These are phyloP conservation scores for Ophiostoma ulmi DNA, from an alignment of 2,329 filamentous ascomycete genomes.

Conservation along the genomic window DNA sequence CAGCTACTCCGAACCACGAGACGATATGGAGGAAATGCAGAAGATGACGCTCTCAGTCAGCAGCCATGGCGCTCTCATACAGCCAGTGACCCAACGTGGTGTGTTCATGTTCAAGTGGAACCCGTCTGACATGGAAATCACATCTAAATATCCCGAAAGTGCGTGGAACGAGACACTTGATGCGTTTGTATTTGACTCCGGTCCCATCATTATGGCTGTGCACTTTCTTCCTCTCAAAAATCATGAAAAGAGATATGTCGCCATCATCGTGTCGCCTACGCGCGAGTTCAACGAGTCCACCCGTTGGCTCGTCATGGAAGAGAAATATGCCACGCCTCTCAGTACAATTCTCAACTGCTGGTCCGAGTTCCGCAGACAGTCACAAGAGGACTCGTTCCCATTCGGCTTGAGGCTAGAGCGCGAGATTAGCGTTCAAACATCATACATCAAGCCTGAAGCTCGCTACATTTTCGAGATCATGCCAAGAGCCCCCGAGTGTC, in stretches of 20 bases:
- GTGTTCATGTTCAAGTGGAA: background rate
- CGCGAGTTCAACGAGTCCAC: background rate
- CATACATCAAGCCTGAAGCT: background rate
- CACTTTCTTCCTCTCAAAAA: background rate
- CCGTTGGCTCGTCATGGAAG: background rate
- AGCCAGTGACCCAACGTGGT: background rate
- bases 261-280: background rate
- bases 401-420: background rate
- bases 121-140: background rate
- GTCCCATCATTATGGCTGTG: background rate
- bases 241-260: background rate
- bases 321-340: background rate
- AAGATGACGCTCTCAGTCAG: background rate
- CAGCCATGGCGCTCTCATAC: background rate
- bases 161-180: background rate
- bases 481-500: background rate
- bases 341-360: background rate
- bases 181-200: background rate
- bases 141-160: background rate
- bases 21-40: background rate
- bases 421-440: background rate
- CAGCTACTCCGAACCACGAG: background rate
- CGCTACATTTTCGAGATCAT: background rate
- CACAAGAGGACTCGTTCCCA: background rate
- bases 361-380: background rate